Evolutionary conservation across 805 yeast species (phyloP).

Genomic region (Vanderwaltozyma tropicalis): DNA sequence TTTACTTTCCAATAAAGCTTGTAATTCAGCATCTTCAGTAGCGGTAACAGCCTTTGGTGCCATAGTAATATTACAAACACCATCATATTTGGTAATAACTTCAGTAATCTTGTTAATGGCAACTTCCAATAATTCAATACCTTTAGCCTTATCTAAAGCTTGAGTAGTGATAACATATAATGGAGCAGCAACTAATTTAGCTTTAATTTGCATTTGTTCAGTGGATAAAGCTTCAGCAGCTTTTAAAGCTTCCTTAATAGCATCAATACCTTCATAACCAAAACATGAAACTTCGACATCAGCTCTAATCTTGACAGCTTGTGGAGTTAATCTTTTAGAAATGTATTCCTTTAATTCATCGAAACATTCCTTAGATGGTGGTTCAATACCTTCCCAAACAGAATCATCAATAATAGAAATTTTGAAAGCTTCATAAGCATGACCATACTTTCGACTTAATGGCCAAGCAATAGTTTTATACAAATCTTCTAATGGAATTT

Average conservation of each 20-base stretch:
- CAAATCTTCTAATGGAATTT: slow-evolving; percentile 71
- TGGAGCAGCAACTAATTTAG: slow-evolving; percentile 95
- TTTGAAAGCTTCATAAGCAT: slow-evolving; percentile 95
- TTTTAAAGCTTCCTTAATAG: slow-evolving; percentile 78
- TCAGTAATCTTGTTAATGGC: slow-evolving; percentile 72
- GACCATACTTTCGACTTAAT: slow-evolving; percentile 86
- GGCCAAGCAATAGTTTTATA: slow-evolving; percentile 96
- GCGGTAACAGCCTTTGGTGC: slow-evolving; percentile 99
- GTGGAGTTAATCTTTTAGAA: slow-evolving; percentile 90
- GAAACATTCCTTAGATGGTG: slow-evolving; percentile 65
- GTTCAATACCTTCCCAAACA: slow-evolving; percentile 68
- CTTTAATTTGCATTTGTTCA: slow-evolving; percentile 81
- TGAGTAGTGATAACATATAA: slow-evolving; percentile 87
- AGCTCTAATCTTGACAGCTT: slow-evolving; percentile 96
- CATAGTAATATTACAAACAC: slow-evolving; percentile 87
- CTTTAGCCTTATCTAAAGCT: slow-evolving; percentile 83
- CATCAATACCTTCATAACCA: slow-evolving; percentile 95
- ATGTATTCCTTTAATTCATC: slow-evolving; percentile 82
- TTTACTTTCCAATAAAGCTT: slow-evolving; percentile 86
- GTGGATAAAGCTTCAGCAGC: slow-evolving; percentile 80
- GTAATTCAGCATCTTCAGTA: slow-evolving; percentile 94
- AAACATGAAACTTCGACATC: slow-evolving; percentile 97
- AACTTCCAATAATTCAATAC: slow-evolving; percentile 64
- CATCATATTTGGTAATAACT: slow-evolving; percentile 64
- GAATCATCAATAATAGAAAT: slow-evolving; percentile 81